Percentiles rank a stretch among this genome's conserved stretches.
Conservation (phyloP, 2,329 filamentous ascomycete species). For the Daldinia eschscholtzii region DNA sequence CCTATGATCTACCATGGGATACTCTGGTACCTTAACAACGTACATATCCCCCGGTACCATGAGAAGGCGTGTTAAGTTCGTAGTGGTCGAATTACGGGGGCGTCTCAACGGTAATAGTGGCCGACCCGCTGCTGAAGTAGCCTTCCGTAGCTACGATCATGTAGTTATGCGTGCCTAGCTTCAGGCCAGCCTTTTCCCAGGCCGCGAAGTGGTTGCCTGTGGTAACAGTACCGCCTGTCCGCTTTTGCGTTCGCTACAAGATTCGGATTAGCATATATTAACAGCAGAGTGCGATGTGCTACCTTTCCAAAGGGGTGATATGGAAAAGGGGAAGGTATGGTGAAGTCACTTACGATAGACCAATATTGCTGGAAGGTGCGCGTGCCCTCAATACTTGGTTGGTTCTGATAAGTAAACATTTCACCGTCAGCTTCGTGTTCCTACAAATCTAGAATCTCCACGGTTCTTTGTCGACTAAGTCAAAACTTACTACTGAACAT, state of each 20-base stretch:
- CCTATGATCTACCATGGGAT: not conserved
- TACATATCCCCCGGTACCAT: not conserved
- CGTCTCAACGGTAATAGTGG: conserved; percentile 47
- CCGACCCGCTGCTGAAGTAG: conserved; percentile 61
- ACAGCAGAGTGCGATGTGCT: not conserved
- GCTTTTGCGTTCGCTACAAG: conserved; percentile 43
- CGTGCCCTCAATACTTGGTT: conserved; percentile 60
- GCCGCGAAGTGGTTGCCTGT: conserved; percentile 52
- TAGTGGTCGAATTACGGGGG: not conserved
- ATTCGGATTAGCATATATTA: not conserved
- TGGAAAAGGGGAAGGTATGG: not conserved
- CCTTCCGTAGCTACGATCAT: conserved; percentile 53
- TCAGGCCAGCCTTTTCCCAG: conserved; percentile 48
- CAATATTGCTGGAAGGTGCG: conserved; percentile 65
- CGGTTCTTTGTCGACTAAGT: not conserved
- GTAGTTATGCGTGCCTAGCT: conserved; percentile 51
- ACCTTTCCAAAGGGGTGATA: not conserved
- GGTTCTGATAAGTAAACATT: conserved; percentile 46
- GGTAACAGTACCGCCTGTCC: conserved; percentile 45
- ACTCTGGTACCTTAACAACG: not conserved
- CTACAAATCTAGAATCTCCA: not conserved
- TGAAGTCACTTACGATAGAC: conserved; percentile 54
- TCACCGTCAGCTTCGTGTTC: not conserved
- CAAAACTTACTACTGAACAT: not conserved
- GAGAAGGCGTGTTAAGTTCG: not conserved